phyloP scores from a whole-genome alignment of 371 early-diverging fungal species.

The Dentiscutata heterogama region DNA sequence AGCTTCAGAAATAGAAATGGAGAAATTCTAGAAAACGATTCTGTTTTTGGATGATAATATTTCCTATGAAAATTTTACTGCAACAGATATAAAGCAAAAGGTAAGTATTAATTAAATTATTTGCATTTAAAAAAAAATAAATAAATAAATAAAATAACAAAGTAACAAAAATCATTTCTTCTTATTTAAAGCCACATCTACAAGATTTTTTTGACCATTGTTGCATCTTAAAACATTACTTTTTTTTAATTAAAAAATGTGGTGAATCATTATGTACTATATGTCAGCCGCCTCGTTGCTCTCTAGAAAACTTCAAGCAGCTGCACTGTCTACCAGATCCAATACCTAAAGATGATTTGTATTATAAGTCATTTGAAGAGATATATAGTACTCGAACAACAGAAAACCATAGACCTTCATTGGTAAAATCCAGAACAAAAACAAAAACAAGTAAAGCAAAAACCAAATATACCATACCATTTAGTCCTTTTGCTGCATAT shows the following conservation, averaged over 20 bases:
- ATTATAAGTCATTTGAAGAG: not conserved
- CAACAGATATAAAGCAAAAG: too few species aligned
- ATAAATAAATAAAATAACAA: too few species aligned
- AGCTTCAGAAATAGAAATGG: not conserved
- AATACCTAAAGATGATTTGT: not conserved
- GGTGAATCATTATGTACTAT: not conserved
- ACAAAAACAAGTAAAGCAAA: not conserved
- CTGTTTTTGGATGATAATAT: not conserved
- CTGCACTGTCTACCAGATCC: not conserved
- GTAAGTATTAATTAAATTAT: not conserved
- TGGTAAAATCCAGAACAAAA: not conserved
- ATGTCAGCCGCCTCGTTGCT: not conserved
- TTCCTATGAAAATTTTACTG: not conserved
- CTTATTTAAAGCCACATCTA: not conserved
- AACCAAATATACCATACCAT: not conserved
- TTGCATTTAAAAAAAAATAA: too few species aligned
- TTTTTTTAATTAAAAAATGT: constrained; percentile 2
- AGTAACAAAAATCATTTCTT: too few species aligned
- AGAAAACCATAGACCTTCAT: not conserved
- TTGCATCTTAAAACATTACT: not conserved
- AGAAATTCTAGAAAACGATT: not conserved
- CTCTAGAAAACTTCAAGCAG: not conserved
- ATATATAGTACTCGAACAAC: not conserved
- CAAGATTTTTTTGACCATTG: not conserved
- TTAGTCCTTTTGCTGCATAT: not conserved